Conservation (phyloP, 2,329 filamentous ascomycete genomes). For the Colletotrichum lini region DNA sequence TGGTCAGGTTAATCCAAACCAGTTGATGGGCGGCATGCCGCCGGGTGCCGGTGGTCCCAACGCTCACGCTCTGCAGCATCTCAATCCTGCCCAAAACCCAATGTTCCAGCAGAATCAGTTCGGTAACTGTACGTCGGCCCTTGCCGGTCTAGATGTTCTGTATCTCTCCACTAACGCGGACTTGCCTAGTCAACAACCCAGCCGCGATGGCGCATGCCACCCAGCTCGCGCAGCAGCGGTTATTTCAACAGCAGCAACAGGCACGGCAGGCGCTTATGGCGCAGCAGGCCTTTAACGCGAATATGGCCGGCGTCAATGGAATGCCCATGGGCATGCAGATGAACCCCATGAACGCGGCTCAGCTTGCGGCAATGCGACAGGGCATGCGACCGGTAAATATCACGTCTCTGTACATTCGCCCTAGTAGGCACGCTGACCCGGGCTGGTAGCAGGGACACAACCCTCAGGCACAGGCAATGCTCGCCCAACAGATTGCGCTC, state of each 20-base stretch:
- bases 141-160: neutral
- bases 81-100: slow-evolving; percentile 74
- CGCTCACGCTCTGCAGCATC: slow-evolving; percentile 79
- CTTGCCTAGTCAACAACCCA: slow-evolving; percentile 53
- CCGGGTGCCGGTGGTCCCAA: slow-evolving; percentile 74
- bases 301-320: slow-evolving; percentile 62
- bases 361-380: slow-evolving; percentile 66
- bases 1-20: slow-evolving; percentile 79
- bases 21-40: slow-evolving; percentile 84
- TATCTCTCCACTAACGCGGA: slow-evolving; percentile 16
- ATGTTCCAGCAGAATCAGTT: slow-evolving; percentile 70
- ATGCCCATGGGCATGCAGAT: slow-evolving; percentile 69
- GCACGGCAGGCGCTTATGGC: slow-evolving; percentile 67
- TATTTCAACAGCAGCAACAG: slow-evolving; percentile 69
- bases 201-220: slow-evolving; percentile 56
- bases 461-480: slow-evolving; percentile 53
- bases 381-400: slow-evolving; percentile 60
- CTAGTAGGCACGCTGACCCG: slow-evolving; percentile 3
- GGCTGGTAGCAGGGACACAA: slow-evolving; percentile 41
- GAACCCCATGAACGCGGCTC: slow-evolving; percentile 64
- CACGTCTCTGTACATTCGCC: neutral
- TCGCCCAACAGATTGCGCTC: slow-evolving; percentile 64
- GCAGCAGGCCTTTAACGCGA: slow-evolving; percentile 65
- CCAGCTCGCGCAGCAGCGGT: slow-evolving; percentile 68
- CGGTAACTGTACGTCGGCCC: slow-evolving; percentile 36